phyloP scores from a whole-genome alignment of 441 rosid genomes.

The Pelargonium myrrhifolium region DNA sequence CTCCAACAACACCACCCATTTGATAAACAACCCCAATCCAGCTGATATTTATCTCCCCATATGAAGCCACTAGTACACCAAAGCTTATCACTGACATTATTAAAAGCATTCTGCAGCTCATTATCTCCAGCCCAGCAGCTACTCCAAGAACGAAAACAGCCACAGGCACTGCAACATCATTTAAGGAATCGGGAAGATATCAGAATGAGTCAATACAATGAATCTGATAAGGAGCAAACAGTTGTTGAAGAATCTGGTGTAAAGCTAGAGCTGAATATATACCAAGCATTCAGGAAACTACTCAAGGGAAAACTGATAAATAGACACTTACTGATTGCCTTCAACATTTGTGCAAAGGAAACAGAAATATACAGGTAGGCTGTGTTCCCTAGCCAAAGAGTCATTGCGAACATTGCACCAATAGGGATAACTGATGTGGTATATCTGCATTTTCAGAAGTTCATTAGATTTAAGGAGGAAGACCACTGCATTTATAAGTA shows the following conservation, averaged over 20 bases:
- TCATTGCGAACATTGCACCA: slow-evolving; percentile 93
- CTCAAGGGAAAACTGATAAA: neutral
- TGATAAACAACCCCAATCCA: slow-evolving; percentile 95
- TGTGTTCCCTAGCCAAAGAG: slow-evolving; percentile 96
- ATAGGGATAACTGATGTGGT: slow-evolving; percentile 79
- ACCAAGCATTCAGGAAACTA: neutral
- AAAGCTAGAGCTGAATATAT: neutral
- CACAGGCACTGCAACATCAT: slow-evolving; percentile 78
- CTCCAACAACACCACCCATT: slow-evolving; percentile 97
- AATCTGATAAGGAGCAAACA: neutral
- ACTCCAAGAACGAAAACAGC: slow-evolving; percentile 92
- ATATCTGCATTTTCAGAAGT: slow-evolving; percentile 48
- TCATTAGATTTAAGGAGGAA: slow-evolving; percentile 18
- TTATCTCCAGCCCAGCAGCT: slow-evolving; percentile 82
- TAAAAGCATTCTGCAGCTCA: slow-evolving; percentile 88
- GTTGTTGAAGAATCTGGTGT: neutral
- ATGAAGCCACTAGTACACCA: slow-evolving; percentile 91
- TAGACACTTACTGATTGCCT: slow-evolving; percentile 70
- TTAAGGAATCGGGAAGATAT: slow-evolving; percentile 18
- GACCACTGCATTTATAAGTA: neutral
- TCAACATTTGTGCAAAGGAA: slow-evolving; percentile 92
- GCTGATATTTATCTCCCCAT: slow-evolving; percentile 75
- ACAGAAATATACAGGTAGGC: slow-evolving; percentile 95
- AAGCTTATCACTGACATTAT: slow-evolving; percentile 90
- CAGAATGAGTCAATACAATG: neutral